Evolutionary conservation across 495 filamentous ascomycete species (phyloP).

Genomic region (Xeromyces bisporus): DNA sequence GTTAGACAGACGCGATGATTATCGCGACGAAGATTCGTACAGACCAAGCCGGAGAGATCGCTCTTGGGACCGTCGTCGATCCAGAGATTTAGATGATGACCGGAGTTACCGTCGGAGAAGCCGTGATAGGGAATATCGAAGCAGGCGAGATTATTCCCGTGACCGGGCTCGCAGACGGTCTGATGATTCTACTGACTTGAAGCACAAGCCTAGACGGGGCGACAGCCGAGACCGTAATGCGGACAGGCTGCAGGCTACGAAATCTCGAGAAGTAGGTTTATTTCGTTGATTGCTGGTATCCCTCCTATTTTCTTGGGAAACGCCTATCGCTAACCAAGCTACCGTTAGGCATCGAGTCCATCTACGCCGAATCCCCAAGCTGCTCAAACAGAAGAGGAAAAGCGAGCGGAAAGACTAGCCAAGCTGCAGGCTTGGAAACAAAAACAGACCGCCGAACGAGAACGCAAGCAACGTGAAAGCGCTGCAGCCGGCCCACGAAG

Average conservation of each 20-base stretch:
- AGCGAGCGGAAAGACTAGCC: conserved; percentile 67
- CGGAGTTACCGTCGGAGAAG: conserved; percentile 48
- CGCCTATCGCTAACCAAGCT: no score
- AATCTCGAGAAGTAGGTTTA: conserved; percentile 37
- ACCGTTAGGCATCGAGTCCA: conserved; percentile 18
- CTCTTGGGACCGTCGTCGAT: conserved; percentile 47
- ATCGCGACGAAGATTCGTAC: conserved; percentile 50
- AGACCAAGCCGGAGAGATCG: conserved; percentile 42
- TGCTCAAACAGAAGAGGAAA: conserved; percentile 57
- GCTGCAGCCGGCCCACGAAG: conserved; percentile 40
- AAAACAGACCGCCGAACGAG: conserved; percentile 65
- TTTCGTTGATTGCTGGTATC: not conserved
- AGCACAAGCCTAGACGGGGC: conserved; percentile 50
- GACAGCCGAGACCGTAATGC: conserved; percentile 39
- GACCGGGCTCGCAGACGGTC: conserved; percentile 50
- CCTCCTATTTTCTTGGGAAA: not conserved
- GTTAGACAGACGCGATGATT: conserved; percentile 49
- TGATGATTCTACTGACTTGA: conserved; percentile 64
- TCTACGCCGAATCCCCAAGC: conserved; percentile 34
- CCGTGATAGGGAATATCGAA: conserved; percentile 56
- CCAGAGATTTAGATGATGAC: conserved; percentile 39
- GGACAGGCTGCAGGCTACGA: conserved; percentile 24
- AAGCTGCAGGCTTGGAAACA: conserved; percentile 86
- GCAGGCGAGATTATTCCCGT: conserved; percentile 66
- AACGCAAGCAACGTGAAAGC: conserved; percentile 57